A percentile compares a stretch with the other conserved stretches of the same genome.
Evolutionary conservation across 352 stramenopile genomes (phyloP).

Genomic region (Halophytophthora batemanensis): DNA sequence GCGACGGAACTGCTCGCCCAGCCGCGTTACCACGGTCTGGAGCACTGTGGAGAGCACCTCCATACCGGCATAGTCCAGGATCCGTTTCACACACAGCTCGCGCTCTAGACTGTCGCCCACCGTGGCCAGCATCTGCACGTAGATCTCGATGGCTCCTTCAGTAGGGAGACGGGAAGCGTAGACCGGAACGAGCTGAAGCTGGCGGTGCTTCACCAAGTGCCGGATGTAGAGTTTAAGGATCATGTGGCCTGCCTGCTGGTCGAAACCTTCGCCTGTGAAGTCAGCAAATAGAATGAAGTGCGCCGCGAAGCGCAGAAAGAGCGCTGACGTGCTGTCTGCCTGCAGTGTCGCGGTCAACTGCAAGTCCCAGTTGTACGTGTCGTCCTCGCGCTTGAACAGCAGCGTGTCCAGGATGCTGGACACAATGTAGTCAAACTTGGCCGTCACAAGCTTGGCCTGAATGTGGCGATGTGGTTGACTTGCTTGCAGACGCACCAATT

Average conservation of each 20-base stretch:
- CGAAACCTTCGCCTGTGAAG: conserved; percentile 67
- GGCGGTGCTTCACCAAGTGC: conserved; percentile 73
- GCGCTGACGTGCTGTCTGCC: conserved; percentile 43
- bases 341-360: conserved; percentile 37
- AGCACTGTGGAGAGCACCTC: conserved; percentile 63
- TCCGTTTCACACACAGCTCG: conserved; percentile 62
- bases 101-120: conserved; percentile 66
- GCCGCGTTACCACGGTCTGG: conserved; percentile 47
- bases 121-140: conserved; percentile 63
- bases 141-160: conserved; percentile 59
- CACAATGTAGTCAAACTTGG: conserved; percentile 77
- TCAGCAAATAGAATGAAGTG: conserved; percentile 77
- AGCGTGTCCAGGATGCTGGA: conserved; percentile 56
- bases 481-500: conserved; percentile 66
- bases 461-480: conserved; percentile 71
- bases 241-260: conserved; percentile 64
- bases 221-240: conserved; percentile 84
- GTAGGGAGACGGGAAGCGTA: conserved; percentile 68
- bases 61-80: conserved; percentile 63
- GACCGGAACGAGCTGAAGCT: conserved; percentile 72
- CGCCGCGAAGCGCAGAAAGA: conserved; percentile 72
- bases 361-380: conserved; percentile 71
- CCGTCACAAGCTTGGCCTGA: conserved; percentile 76
- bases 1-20: conserved; percentile 34
- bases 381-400: conserved; percentile 38